Conservation (phyloP, 2,329 filamentous ascomycete genomes). For the Chlorencoelia australis region DNA sequence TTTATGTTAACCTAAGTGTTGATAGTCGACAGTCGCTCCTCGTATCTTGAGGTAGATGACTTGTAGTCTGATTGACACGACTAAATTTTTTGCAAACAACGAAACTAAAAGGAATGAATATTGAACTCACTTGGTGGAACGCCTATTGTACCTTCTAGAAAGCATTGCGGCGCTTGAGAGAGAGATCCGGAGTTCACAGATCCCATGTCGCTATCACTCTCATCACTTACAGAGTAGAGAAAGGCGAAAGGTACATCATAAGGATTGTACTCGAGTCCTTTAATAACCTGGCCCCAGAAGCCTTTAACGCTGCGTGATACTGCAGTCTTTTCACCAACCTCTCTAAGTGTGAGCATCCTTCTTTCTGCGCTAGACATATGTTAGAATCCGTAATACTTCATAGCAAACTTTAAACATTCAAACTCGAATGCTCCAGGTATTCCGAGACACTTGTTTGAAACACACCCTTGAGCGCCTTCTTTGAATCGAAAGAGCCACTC, state of each 20-base stretch:
- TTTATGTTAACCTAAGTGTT: no score
- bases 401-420: no score
- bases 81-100: no score
- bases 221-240: conserved; percentile 66
- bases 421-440: no score
- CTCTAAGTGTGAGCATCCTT: conserved; percentile 67
- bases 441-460: no score
- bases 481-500: no score
- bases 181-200: conserved; percentile 61
- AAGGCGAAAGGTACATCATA: conserved; percentile 64
- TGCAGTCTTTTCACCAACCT: conserved; percentile 67
- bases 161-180: conserved; percentile 50
- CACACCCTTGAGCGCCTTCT: no score
- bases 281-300: conserved; percentile 64
- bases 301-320: conserved; percentile 59
- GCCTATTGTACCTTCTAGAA: conserved; percentile 64
- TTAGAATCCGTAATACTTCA: no score
- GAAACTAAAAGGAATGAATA: not conserved
- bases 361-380: no score
- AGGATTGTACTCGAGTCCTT: conserved; percentile 59
- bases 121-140: conserved; percentile 44
- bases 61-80: no score
- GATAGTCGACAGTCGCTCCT: no score
- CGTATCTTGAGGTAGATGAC: no score
- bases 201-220: conserved; percentile 59